phyloP scores from a whole-genome alignment of 257 asterid genomes.

The Solanum phureja region DNA sequence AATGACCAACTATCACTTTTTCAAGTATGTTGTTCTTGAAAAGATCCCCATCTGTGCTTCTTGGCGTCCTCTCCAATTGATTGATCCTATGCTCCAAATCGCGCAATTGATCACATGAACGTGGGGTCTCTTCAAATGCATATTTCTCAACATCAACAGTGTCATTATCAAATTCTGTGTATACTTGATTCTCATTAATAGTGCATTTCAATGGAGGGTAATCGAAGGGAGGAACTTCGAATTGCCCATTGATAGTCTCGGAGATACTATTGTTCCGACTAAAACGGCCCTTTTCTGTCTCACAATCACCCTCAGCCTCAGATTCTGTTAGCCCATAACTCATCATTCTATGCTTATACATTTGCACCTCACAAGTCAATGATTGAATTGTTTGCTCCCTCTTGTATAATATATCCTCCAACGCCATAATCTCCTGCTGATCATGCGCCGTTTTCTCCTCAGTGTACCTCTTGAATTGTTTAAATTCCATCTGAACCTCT shows the following conservation, averaged over 20 bases:
- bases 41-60: constrained; percentile 48
- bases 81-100: constrained; percentile 74
- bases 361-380: constrained; percentile 70
- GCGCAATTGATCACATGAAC: constrained; percentile 44
- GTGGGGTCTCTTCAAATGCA: constrained; percentile 74
- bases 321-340: constrained; percentile 82
- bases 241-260: constrained; percentile 42
- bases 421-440: constrained; percentile 51
- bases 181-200: constrained; percentile 33
- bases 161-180: constrained; percentile 49
- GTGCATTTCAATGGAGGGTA: constrained; percentile 86
- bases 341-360: constrained; percentile 87
- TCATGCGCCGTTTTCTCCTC: constrained; percentile 96
- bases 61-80: constrained; percentile 77
- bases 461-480: constrained; percentile 78
- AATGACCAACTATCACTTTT: constrained; percentile 75
- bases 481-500: constrained; percentile 91
- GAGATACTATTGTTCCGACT: constrained; percentile 39
- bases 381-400: constrained; percentile 78
- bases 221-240: constrained; percentile 39
- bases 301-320: constrained; percentile 52
- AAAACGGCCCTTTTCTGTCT: constrained; percentile 11
- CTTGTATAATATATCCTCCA: constrained; percentile 91
- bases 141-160: constrained; percentile 63
- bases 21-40: constrained; percentile 50